Percentiles rank a stretch among this genome's conserved stretches.
Conservation (phyloP, 192 early-diverging fungal genomes). For the Coemansia sp. region DNA sequence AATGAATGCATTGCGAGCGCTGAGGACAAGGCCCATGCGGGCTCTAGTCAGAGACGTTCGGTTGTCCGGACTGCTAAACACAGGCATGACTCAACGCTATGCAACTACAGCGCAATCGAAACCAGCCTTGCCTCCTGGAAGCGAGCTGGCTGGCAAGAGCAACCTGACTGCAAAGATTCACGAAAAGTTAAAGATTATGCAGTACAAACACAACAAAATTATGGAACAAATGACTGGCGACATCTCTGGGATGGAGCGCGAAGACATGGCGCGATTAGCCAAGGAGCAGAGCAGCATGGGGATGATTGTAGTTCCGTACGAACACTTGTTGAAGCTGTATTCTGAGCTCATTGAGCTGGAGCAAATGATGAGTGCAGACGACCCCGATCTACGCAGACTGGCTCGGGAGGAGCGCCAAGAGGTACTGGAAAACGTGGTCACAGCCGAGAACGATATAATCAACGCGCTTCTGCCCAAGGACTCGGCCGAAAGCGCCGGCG, state of each 20-base stretch:
- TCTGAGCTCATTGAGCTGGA: constrained; percentile 44
- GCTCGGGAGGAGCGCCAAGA: constrained; percentile 60
- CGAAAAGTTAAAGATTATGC: constrained; percentile 30
- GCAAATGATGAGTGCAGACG: constrained; percentile 37
- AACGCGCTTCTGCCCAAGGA: constrained; percentile 64
- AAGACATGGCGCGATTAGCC: constrained; percentile 48
- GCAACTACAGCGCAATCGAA: background rate
- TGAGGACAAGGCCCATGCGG: background rate
- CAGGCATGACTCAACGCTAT: constrained; percentile 1
- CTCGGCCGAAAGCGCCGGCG: constrained; percentile 62
- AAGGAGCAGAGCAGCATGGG: constrained; percentile 45
- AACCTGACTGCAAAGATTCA: constrained; percentile 41
- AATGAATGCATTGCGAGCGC: constrained; percentile 5
- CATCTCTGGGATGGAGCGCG: constrained; percentile 21
- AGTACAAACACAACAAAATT: constrained; percentile 19
- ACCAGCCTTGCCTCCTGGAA: constrained; percentile 17
- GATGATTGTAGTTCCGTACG: constrained; percentile 25
- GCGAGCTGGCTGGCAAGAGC: constrained; percentile 45
- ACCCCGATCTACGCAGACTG: constrained; percentile 50
- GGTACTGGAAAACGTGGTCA: constrained; percentile 35
- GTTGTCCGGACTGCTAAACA: background rate
- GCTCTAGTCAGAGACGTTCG: background rate
- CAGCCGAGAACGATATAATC: constrained; percentile 59
- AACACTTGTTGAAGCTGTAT: constrained; percentile 29
- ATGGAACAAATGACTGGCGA: constrained; percentile 36